phyloP scores from a whole-genome alignment of 768 basidiomycete species.

The Mycena epipterygia region DNA sequence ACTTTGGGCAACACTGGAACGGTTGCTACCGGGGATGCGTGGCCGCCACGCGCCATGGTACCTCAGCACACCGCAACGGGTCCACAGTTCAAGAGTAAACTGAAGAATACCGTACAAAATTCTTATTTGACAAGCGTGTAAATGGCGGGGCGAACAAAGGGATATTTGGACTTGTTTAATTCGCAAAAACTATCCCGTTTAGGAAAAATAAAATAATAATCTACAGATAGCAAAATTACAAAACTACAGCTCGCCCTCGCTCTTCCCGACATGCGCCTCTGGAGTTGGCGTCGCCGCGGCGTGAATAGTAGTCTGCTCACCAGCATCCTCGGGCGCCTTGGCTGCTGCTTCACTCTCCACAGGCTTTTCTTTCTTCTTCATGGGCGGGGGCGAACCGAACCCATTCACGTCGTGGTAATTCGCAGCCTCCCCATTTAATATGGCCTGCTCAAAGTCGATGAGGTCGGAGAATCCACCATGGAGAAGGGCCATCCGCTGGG shows the following conservation, averaged over 20 bases:
- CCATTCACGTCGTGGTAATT: slow-evolving; percentile 61
- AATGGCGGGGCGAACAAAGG: not conserved
- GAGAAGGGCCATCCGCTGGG: slow-evolving; percentile 63
- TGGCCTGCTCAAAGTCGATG: slow-evolving; percentile 66
- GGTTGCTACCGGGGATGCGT: slow-evolving; percentile 46
- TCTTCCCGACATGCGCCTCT: slow-evolving; percentile 24
- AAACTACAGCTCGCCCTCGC: slow-evolving; percentile 27
- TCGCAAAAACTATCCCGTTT: not conserved
- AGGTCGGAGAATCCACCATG: slow-evolving; percentile 65
- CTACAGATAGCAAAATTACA: slow-evolving; percentile 11
- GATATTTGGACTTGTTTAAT: not conserved
- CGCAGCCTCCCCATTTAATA: slow-evolving; percentile 55
- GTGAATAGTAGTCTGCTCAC: not conserved
- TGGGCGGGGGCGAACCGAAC: slow-evolving; percentile 47
- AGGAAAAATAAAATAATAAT: slow-evolving; percentile 8
- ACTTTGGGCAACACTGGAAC: slow-evolving; percentile 68
- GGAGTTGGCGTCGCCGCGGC: slow-evolving; percentile 8
- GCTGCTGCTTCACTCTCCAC: slow-evolving; percentile 13
- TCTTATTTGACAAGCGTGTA: slow-evolving; percentile 5
- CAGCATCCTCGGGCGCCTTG: not conserved
- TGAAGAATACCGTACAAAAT: slow-evolving; percentile 1
- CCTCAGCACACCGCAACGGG: not conserved
- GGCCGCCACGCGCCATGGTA: slow-evolving; percentile 56
- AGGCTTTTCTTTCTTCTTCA: slow-evolving; percentile 46
- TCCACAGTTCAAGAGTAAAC: not conserved